A percentile compares a stretch with the other conserved stretches of the same genome.
Conservation (phyloP, 805 yeast genomes). For the Nakazawaea populi region DNA sequence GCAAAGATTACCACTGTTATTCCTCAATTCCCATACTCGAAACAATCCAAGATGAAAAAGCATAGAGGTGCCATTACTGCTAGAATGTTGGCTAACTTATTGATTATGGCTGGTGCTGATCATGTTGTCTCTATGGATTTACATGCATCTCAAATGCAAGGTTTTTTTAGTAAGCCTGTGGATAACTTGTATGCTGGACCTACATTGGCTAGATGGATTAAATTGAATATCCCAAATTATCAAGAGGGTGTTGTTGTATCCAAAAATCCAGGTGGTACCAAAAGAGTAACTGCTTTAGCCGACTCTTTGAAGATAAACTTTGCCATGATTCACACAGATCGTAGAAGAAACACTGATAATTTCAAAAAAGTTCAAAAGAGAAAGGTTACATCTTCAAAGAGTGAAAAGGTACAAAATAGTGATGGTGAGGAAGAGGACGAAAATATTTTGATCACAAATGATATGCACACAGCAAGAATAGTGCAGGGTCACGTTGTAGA, state of each 20-base stretch:
- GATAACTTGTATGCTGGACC: constrained; percentile 97
- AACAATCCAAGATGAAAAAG: constrained; percentile 97
- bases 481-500: constrained; percentile 96
- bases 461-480: constrained; percentile 91
- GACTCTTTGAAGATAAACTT: constrained; percentile 92
- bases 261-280: constrained; percentile 99
- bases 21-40: constrained; percentile 96
- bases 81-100: constrained; percentile 90
- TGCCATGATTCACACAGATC: constrained; percentile 98
- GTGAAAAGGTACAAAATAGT: constrained; percentile 5
- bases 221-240: constrained; percentile 82
- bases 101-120: constrained; percentile 98
- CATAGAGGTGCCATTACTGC: constrained; percentile 99
- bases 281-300: constrained; percentile 96
- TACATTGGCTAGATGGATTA: constrained; percentile 92
- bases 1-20: constrained; percentile 93
- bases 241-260: constrained; percentile 91
- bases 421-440: constrained; percentile 53
- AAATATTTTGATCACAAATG: constrained; percentile 64
- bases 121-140: constrained; percentile 97
- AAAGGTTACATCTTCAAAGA: constrained; percentile 6
- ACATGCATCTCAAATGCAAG: constrained; percentile 98
- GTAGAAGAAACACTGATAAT: constrained; percentile 79
- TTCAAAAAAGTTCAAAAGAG: constrained; percentile 22
- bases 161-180: constrained; percentile 94